phyloP scores from a whole-genome alignment of 805 yeast genomes.

The Myxozyma lipomycoides region DNA sequence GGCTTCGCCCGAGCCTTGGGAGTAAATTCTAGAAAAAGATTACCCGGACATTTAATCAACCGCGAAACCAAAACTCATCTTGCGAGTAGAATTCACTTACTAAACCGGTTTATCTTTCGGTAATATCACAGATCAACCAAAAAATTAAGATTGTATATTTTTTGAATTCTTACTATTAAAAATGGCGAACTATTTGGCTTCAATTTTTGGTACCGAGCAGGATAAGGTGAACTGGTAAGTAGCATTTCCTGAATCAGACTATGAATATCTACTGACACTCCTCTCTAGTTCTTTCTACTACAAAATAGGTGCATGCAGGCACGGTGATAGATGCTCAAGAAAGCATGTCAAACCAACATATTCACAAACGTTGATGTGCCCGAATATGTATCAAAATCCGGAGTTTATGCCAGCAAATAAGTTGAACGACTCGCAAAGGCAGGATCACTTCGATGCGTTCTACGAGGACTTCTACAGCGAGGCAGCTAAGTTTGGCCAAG shows the following conservation, averaged over 20 bases:
- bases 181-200: constrained; percentile 38
- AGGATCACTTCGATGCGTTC: constrained; percentile 54
- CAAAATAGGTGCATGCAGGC: constrained; percentile 90
- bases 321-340: constrained; percentile 82
- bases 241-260: background rate
- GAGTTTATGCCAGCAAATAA: constrained; percentile 35
- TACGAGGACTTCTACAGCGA: constrained; percentile 71
- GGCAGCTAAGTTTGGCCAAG: constrained; percentile 46
- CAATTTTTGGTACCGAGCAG: constrained; percentile 39
- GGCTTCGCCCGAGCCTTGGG: too few species aligned
- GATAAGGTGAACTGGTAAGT: constrained; percentile 40
- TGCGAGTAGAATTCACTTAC: too few species aligned
- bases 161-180: too few species aligned
- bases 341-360: constrained; percentile 58
- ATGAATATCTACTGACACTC: constrained; percentile 8
- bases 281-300: constrained; percentile 50
- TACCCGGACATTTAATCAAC: too few species aligned
- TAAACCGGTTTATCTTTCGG: too few species aligned
- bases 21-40: too few species aligned
- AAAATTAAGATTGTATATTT: too few species aligned
- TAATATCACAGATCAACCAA: too few species aligned
- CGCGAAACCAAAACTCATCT: too few species aligned
- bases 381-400: constrained; percentile 64
- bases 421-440: constrained; percentile 40
- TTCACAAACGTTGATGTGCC: constrained; percentile 61